These are phyloP conservation scores for Styphnolobium japonicum DNA, from an alignment of 306 rosid species.

Conservation along the genomic window DNA sequence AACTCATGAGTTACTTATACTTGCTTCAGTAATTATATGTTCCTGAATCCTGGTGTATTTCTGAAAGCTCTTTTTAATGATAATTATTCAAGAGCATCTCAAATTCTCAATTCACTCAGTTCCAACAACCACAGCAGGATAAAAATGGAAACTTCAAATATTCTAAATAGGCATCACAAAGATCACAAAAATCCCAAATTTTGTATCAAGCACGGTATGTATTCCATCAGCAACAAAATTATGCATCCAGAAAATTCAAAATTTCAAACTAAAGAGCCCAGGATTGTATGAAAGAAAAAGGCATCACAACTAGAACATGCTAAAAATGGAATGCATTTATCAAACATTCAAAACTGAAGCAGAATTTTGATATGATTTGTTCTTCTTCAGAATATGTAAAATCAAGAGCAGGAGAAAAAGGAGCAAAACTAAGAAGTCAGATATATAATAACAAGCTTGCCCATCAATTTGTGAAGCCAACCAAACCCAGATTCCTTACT, in stretches of 20 bases:
- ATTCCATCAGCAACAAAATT: not conserved
- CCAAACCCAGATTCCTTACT: conserved; percentile 57
- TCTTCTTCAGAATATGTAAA: conserved; percentile 10
- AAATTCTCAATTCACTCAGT: not conserved
- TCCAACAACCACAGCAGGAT: not conserved
- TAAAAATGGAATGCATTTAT: not conserved
- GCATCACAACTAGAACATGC: not conserved
- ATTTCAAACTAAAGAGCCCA: not conserved
- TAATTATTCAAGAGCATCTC: not conserved
- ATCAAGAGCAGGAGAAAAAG: conserved; percentile 22
- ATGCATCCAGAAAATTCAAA: conserved; percentile 4
- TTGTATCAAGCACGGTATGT: not conserved
- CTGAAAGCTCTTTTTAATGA: not conserved
- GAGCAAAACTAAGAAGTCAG: conserved; percentile 4
- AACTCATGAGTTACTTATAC: conserved; percentile 40
- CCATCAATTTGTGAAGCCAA: conserved; percentile 14
- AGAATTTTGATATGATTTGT: not conserved
- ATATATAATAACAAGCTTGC: conserved; percentile 17
- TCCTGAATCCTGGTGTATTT: not conserved
- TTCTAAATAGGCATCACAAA: not conserved
- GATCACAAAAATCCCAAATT: not conserved
- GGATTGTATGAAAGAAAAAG: conserved; percentile 13
- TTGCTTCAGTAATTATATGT: conserved; percentile 8
- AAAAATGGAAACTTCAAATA: not conserved
- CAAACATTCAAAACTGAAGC: not conserved